Base-by-base conservation (phyloP, 495 filamentous ascomycete genomes). In the Trichoderma orchidacearum region DNA sequence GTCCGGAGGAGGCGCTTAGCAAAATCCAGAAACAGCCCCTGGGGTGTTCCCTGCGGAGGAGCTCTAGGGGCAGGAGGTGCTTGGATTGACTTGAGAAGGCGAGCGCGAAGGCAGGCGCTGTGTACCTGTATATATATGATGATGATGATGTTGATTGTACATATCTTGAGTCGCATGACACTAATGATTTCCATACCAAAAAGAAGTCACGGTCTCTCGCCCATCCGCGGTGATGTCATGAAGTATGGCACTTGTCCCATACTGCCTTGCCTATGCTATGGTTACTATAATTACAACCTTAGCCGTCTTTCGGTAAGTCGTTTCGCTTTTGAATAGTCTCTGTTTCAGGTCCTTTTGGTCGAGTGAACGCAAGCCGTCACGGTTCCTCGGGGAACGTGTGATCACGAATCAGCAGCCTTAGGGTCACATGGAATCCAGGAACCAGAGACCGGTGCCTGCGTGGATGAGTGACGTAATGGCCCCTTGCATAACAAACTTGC, bases 21-120 rank as follows among this genome's bases (percentile, higher is more conserved):
- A 68, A 72, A 50, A 66, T 76, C 56, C 66, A 66, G 34, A 77
- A 58, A 61, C 65, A 21, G 54, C 59, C 53, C 62, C 66, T 58
- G 41, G 41, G 41, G 27, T 68, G 72, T 48, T 57, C 59, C 30
- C 60, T 55, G 25, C 63, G 70, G 57, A 58, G 64, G 23, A 70
- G 66, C 58, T 65, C 65, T 0, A 70, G 65, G 45, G 61, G 63
- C 41, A 62, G 70, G 53, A 71, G 64, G 61, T 63, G 62, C 23
- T 54, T 28, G 21, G 61, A 61, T 52, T 66, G 66, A 61, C 56
- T 60, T 23, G 48, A 38, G 17, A 48, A 36, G 41, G 18, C 41
- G 21, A 11, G 21, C 41, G 8, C 27, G 41, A 18, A n/a, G 34
- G 12, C 21, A 18, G 9, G 41, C 41, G 41, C 41, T 18, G 21